phyloP scores from a whole-genome alignment of 148 eudicot species.

The Silene conica region DNA sequence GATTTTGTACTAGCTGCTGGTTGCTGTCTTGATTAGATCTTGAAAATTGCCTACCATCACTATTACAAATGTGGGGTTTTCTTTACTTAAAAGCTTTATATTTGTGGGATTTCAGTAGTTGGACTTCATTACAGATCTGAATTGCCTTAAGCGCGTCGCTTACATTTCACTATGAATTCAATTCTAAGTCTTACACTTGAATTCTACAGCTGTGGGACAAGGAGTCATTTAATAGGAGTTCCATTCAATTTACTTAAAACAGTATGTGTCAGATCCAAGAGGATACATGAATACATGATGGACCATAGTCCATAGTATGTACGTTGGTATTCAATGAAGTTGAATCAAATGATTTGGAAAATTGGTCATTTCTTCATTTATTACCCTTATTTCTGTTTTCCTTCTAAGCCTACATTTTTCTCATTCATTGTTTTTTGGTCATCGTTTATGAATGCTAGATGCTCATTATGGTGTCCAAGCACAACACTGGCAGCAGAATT shows the following conservation, averaged over 20 bases:
- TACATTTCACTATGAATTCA: neutral
- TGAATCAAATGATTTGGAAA: too few relatives aligned
- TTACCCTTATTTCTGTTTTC: neutral
- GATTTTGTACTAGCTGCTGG: neutral
- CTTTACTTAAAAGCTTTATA: neutral
- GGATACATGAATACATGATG: neutral
- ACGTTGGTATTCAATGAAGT: slow-evolving; percentile 7
- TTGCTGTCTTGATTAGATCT: neutral
- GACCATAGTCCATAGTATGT: neutral
- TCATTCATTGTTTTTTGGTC: slow-evolving; percentile 10
- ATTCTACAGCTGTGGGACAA: neutral
- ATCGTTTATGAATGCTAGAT: slow-evolving; percentile 36
- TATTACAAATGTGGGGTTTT: neutral
- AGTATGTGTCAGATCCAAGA: neutral
- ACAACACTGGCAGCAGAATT: slow-evolving; percentile 77
- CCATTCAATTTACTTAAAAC: neutral
- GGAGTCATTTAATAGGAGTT: neutral
- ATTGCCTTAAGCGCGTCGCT: neutral
- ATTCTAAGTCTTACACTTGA: neutral
- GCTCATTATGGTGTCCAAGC: slow-evolving; percentile 55
- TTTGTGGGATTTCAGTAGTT: neutral
- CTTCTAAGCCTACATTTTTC: too few relatives aligned
- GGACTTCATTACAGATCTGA: neutral
- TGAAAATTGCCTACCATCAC: neutral
- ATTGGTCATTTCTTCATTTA: neutral